Conservation (phyloP, 2,329 filamentous ascomycete species). For the Emmonsiellopsis sp. region DNA sequence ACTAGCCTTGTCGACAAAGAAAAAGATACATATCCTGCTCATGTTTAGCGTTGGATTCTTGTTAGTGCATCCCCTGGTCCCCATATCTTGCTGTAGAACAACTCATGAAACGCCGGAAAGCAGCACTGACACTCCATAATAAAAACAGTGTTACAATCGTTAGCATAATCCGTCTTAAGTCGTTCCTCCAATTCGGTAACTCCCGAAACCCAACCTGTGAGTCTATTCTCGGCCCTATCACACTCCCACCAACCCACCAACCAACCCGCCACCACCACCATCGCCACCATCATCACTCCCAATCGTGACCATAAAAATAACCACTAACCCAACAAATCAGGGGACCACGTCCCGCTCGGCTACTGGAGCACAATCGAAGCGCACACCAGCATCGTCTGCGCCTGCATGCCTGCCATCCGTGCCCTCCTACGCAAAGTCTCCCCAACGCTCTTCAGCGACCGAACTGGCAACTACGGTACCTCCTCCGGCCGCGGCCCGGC, state of each 20-base stretch:
- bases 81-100: background rate
- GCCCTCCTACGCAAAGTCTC: background rate
- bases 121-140: background rate
- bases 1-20: background rate
- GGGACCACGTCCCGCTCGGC: background rate
- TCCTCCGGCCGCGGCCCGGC: background rate
- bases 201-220: background rate
- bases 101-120: too few species aligned
- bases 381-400: background rate
- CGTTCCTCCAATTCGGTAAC: background rate
- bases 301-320: too few species aligned
- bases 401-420: background rate
- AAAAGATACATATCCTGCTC: background rate
- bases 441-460: background rate
- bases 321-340: background rate
- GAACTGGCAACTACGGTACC: background rate
- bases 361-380: background rate
- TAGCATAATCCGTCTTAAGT: background rate
- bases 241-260: background rate
- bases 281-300: too few species aligned
- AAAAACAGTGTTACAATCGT: background rate
- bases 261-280: background rate
- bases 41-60: constrained; percentile 2
- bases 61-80: background rate
- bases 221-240: background rate